Base-by-base conservation (phyloP, 192 early-diverging fungal genomes). In the Ambispora gerdemannii region DNA sequence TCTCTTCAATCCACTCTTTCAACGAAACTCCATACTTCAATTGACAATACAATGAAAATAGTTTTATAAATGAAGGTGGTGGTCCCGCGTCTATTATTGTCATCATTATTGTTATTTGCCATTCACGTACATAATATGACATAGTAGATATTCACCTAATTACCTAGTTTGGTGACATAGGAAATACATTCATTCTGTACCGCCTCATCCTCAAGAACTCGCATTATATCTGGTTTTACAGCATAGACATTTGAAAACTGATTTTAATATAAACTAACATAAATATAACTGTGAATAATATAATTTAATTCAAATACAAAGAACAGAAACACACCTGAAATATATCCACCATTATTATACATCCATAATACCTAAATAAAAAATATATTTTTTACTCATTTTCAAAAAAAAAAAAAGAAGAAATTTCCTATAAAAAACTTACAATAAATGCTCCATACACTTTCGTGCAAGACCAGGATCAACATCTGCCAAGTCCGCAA, bases 371-470 rank as follows among this genome's bases (percentile, higher is more conserved):
- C 34, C 90, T 91, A 68, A 2, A 49, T 15, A 61, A 1, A 22
- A 49, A 22, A 74, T 70, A 77, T 1, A 25, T 11, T 27, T 34
- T 3, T 20, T n/a, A n/a, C n/a, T n/a, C n/a, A 43, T 43, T 43
- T 15, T 15, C 31, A 52, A 49, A 3, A 32, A 36, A 56, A 34
- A 19, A 58, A 76, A 64, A 58, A 32, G 22, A 25, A 56, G 27
- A 7, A 84, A 34, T 3, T 35, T 47, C 19, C 10, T 1, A 31
- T 55, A 22, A 17, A 7, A 25, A 43, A 75, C 83, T 77, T 91
- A 96, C 80, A 96, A 74, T 32, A 99, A 72, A 73, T 99, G 97
- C 64, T 93, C 87, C 49, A 99, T 88, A 38, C 92, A 90, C 63
- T 89, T 74, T 28, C 92, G 70, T 1, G 93, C 92, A 36, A 92